Percentiles rank a stretch among this genome's conserved stretches.
Conservation (phyloP, 768 basidiomycete species). For the Trametes gibbosa region DNA sequence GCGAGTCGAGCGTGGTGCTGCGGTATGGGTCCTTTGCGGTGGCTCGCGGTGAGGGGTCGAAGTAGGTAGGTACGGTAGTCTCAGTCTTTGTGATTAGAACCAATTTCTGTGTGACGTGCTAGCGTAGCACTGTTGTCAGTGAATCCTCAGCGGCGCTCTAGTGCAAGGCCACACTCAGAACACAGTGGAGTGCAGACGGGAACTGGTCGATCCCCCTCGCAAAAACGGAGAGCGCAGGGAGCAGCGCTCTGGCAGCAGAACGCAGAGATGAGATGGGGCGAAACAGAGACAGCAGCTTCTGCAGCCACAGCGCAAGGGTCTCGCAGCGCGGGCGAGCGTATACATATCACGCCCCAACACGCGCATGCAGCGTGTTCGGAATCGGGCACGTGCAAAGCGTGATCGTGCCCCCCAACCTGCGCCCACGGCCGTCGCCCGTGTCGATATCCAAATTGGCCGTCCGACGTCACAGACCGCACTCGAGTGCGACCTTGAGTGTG, state of each 20-base stretch:
- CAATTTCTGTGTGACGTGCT: neutral
- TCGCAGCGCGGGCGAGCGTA: neutral
- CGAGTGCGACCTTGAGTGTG: neutral
- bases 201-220: neutral
- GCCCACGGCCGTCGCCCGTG: neutral
- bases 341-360: slow-evolving; percentile 26
- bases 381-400: slow-evolving; percentile 22
- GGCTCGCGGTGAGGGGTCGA: neutral
- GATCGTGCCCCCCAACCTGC: slow-evolving; percentile 5
- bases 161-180: too few species aligned
- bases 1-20: neutral
- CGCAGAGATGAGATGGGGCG: neutral
- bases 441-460: neutral
- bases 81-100: neutral
- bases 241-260: neutral
- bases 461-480: neutral
- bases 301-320: slow-evolving; percentile 3
- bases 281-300: neutral
- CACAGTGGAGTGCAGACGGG: too few species aligned
- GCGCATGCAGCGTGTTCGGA: slow-evolving; percentile 29
- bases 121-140: neutral
- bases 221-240: neutral
- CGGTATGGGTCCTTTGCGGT: neutral
- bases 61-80: neutral
- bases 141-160: too few species aligned